A percentile compares a stretch with the other conserved stretches of the same genome.
phyloP scores from a whole-genome alignment of 306 rosid species.

The Pueraria montana region DNA sequence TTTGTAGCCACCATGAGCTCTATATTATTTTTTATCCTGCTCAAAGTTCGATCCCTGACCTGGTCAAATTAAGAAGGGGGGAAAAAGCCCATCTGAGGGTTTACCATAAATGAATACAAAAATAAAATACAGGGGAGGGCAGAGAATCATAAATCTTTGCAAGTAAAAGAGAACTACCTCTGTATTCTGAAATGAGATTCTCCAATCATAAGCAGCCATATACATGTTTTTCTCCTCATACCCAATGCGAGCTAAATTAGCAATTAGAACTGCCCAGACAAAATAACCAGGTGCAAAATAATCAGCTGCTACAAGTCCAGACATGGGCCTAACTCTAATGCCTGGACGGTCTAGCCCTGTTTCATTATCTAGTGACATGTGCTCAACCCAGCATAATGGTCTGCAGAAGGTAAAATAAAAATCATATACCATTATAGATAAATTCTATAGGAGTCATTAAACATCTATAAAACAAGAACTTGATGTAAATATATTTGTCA shows the following conservation, averaged over 20 bases:
- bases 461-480: conserved; percentile 25
- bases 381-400: conserved; percentile 88
- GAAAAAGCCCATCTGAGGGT: conserved; percentile 31
- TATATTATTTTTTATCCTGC: conserved; percentile 81
- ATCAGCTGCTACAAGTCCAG: conserved; percentile 98
- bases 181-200: conserved; percentile 88
- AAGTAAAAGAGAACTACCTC: conserved; percentile 63
- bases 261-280: conserved; percentile 93
- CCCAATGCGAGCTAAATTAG: conserved; percentile 90
- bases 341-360: conserved; percentile 83
- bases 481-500: conserved; percentile 18
- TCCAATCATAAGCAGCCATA: conserved; percentile 94
- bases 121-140: neutral
- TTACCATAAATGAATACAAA: conserved; percentile 22
- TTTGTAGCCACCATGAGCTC: conserved; percentile 86
- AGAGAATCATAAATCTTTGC: conserved; percentile 26
- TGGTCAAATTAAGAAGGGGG: conserved; percentile 54
- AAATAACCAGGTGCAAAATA: conserved; percentile 94
- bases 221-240: conserved; percentile 92
- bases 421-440: conserved; percentile 4
- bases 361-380: conserved; percentile 88
- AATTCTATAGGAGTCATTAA: conserved; percentile 2
- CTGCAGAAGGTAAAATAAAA: conserved; percentile 55
- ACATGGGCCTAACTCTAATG: conserved; percentile 83
- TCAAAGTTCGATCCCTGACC: conserved; percentile 80